A percentile compares a stretch with the other conserved stretches of the same genome.
Conservation (phyloP, 2,329 filamentous ascomycete species). For the Epichloe typhina region DNA sequence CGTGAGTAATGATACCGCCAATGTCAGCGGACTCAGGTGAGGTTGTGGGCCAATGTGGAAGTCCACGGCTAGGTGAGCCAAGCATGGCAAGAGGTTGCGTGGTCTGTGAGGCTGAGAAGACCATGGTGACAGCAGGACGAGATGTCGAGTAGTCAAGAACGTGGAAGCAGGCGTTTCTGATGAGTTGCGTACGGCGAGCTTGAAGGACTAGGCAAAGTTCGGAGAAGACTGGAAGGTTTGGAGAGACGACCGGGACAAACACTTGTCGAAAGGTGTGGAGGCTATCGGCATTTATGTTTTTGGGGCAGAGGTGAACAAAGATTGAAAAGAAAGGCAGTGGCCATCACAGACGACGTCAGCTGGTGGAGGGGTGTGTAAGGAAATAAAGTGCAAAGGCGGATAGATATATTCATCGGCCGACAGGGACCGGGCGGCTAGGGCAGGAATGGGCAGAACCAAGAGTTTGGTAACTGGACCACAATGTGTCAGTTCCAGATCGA, state of each 20-base stretch:
- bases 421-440: constrained; percentile 5
- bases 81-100: neutral
- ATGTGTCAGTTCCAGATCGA: constrained; percentile 6
- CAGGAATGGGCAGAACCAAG: constrained; percentile 10
- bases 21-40: constrained; percentile 2
- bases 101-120: neutral
- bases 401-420: constrained; percentile 2
- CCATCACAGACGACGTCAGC: neutral
- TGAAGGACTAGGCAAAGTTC: neutral
- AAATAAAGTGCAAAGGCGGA: neutral
- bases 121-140: neutral
- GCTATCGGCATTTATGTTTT: constrained; percentile 22
- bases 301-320: constrained; percentile 5
- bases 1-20: constrained; percentile 3
- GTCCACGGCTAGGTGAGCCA: neutral
- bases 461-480: constrained; percentile 8
- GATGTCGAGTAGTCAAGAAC: neutral
- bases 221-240: neutral
- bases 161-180: neutral
- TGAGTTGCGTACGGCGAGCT: neutral
- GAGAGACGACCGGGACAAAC: neutral
- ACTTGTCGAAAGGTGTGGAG: constrained; percentile 11
- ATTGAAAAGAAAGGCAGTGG: neutral
- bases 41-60: neutral
- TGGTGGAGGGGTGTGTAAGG: constrained; percentile 2